A percentile compares a stretch with the other conserved stretches of the same genome.
Evolutionary conservation across 2,329 filamentous ascomycete genomes (phyloP).

Genomic region (Neonectria hederae): DNA sequence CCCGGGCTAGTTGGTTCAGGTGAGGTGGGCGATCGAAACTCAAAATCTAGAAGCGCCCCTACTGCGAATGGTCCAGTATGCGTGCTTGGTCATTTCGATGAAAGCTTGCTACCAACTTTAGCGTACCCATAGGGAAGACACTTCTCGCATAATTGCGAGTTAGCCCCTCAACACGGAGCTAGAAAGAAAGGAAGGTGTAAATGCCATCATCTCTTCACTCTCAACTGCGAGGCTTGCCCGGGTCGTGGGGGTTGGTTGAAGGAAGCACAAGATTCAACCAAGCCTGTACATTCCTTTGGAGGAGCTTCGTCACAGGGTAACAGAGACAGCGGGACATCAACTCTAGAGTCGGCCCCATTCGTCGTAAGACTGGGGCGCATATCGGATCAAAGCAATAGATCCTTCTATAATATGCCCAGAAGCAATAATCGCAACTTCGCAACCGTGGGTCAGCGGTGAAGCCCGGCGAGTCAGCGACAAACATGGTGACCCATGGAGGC

Average conservation of each 20-base stretch:
- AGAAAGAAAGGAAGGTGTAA: background rate
- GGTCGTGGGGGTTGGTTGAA: slow-evolving; percentile 12
- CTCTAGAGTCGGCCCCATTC: slow-evolving; percentile 13
- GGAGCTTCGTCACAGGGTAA: slow-evolving; percentile 8
- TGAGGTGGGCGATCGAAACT: slow-evolving; percentile 15
- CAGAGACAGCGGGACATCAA: background rate
- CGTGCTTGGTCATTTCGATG: slow-evolving; percentile 20
- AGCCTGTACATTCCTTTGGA: background rate
- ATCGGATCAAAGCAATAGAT: slow-evolving; percentile 20
- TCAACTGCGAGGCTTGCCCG: background rate
- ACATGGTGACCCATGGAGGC: slow-evolving; percentile 29
- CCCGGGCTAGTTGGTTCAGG: slow-evolving; percentile 4
- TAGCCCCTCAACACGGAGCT: background rate
- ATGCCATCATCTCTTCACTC: slow-evolving; percentile 3
- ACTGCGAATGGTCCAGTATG: background rate
- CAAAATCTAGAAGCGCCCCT: slow-evolving; percentile 3
- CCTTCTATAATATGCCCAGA: slow-evolving; percentile 20
- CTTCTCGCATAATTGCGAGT: slow-evolving; percentile 2
- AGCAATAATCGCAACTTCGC: slow-evolving; percentile 18
- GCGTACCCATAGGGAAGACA: slow-evolving; percentile 2
- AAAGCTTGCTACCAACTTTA: slow-evolving; percentile 11
- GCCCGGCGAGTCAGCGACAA: slow-evolving; percentile 25
- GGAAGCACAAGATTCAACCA: background rate
- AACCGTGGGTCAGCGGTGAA: slow-evolving; percentile 33
- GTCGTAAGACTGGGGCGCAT: slow-evolving; percentile 26